Evolutionary conservation across 148 eudicot genomes (phyloP), one percentile per base, ranked within the genome.

Genomic region (Pouteria glomerata): DNA sequence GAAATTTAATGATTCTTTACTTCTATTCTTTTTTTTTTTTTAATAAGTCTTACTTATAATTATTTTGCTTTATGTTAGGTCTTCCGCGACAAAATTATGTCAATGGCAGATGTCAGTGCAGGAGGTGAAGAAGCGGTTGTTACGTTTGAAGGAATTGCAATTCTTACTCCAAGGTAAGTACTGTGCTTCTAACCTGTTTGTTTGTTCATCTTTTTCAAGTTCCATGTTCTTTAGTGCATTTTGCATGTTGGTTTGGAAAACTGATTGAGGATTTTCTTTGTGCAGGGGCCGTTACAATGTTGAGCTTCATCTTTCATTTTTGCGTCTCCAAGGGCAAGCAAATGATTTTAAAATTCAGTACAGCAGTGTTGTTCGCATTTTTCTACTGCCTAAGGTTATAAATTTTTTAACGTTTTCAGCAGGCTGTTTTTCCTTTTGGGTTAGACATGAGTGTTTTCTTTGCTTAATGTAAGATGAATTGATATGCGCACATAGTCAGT

Each of bases 261-360:
- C 55, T 63, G 57, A 79, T 68, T 41, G 68, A 41, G 31, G 26
- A n/a, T 53, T 72, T 71, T 66, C 27, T 63, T 62, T 61, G 47
- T 85, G 66, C 57, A 95, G 99, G 96, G 99, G 99, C 27, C 89
- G 99, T 47, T 95, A 92, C 74, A 86, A 79, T 77, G 85, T 95
- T 71, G 99, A 92, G 73, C 94, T 95, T 51, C 99, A 95, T 78
- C 84, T 87, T 75, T 88, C 97, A 53, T 95, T 95, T 83, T 74
- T 95, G 74, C 85, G 99, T 57, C 94, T 95, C 30, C 97, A 89
- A 84, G 99, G 97, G 60, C 96, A 89, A 81, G 99, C 97, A 23
- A 92, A 88, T 74, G 99, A 95, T 78, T 95, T 95, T 67, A 95
- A 95, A 80, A 92, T 95, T 75, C 99, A 95, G 78, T 95, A 84